Conservation (phyloP, 768 basidiomycete species). For the Boletales sp. region DNA sequence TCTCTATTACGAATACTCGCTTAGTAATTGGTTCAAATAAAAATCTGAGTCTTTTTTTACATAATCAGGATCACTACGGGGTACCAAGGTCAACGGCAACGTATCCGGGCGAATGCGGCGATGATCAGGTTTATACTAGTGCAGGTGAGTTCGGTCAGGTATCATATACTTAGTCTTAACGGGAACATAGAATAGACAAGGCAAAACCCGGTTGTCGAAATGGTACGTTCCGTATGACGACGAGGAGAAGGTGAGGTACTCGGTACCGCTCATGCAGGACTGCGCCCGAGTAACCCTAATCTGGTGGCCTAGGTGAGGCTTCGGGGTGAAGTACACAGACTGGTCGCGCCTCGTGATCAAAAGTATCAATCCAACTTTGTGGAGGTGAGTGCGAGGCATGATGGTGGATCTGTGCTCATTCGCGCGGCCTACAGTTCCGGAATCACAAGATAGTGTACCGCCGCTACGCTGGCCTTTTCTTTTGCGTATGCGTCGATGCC, state of each 20-base stretch:
- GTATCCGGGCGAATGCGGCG: constrained; percentile 14
- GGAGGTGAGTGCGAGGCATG: constrained; percentile 57
- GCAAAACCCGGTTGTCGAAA: constrained; percentile 94
- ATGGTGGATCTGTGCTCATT: not conserved
- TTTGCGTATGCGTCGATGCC: constrained; percentile 95
- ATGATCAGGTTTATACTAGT: constrained; percentile 99
- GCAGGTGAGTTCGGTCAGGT: constrained; percentile 52
- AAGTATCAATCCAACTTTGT: constrained; percentile 99
- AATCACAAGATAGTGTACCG: constrained; percentile 98
- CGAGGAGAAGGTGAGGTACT: constrained; percentile 82
- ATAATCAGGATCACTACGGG: constrained; percentile 6
- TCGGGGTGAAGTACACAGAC: constrained; percentile 92
- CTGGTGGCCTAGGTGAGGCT: constrained; percentile 65
- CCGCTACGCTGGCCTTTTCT: constrained; percentile 96
- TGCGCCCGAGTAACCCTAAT: not conserved
- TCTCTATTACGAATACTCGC: too few species aligned
- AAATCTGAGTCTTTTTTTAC: not conserved
- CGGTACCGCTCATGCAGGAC: not conserved
- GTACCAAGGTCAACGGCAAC: not conserved
- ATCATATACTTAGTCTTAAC: not conserved
- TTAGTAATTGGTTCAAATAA: too few species aligned
- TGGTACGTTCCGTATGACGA: constrained; percentile 99
- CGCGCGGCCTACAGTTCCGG: constrained; percentile 62
- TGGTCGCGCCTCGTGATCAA: constrained; percentile 95
- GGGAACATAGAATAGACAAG: constrained; percentile 81